Evolutionary conservation across 495 filamentous ascomycete species (phyloP).

Genomic region (Podospora pseudopauciseta): DNA sequence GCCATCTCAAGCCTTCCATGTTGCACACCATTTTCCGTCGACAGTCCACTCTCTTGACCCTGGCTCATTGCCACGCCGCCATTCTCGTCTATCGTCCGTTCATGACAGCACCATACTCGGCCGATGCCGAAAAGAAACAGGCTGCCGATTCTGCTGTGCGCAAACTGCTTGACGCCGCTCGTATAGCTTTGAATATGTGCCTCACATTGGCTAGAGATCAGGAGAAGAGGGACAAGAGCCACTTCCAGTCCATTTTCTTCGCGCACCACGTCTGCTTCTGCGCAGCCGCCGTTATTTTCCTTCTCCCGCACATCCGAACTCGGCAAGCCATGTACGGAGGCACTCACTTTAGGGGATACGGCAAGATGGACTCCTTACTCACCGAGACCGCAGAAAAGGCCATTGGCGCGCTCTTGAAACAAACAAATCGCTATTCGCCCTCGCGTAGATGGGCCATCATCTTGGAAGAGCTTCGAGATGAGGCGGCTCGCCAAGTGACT

Average conservation of each 20-base stretch:
- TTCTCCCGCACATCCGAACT: conserved; percentile 23
- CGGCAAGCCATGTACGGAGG: conserved; percentile 14
- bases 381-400: conserved; percentile 14
- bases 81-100: conserved; percentile 58
- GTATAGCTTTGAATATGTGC: conserved; percentile 35
- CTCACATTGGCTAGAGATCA: conserved; percentile 12
- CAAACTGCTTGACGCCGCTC: conserved; percentile 46
- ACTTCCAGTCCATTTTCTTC: conserved; percentile 25
- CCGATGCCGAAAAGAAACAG: conserved; percentile 17
- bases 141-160: conserved; percentile 36
- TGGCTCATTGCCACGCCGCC: conserved; percentile 52
- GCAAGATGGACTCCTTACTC: conserved; percentile 11
- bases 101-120: conserved; percentile 30
- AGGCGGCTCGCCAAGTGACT: conserved; percentile 14
- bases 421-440: conserved; percentile 20
- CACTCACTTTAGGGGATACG: neutral
- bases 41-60: conserved; percentile 52
- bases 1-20: conserved; percentile 36
- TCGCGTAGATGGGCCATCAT: conserved; percentile 21
- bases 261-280: conserved; percentile 23
- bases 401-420: conserved; percentile 11
- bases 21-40: conserved; percentile 52
- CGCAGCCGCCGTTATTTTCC: conserved; percentile 11
- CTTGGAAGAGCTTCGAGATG: conserved; percentile 25
- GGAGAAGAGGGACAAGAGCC: conserved; percentile 16